phyloP scores from a whole-genome alignment of 805 yeast genomes.

The Vanderwaltozyma tropicalis region DNA sequence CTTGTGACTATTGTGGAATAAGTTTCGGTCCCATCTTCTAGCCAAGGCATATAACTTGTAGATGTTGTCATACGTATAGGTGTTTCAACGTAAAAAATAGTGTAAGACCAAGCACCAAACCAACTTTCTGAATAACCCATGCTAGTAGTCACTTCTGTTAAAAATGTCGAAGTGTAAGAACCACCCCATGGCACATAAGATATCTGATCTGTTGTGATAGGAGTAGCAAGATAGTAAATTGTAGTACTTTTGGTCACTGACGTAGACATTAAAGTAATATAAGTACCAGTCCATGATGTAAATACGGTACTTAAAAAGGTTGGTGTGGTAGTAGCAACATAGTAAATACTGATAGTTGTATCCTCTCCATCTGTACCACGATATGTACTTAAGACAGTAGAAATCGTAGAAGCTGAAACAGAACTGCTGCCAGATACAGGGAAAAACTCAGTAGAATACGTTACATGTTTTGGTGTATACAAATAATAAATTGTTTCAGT shows the following conservation, averaged over 20 bases:
- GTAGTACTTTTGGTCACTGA: background rate
- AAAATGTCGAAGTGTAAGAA: background rate
- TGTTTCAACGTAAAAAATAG: background rate
- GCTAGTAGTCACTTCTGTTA: background rate
- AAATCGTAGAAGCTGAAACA: background rate
- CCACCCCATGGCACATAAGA: slow-evolving; percentile 1
- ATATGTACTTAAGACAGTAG: background rate
- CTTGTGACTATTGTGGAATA: background rate
- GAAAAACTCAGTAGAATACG: background rate
- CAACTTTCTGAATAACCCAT: background rate
- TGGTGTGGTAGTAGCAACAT: background rate
- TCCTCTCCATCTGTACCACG: background rate
- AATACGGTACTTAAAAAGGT: background rate
- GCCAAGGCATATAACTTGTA: background rate
- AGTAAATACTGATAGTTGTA: slow-evolving; percentile 1
- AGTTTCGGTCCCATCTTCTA: background rate
- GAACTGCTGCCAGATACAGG: background rate
- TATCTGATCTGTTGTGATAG: background rate
- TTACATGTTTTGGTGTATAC: background rate
- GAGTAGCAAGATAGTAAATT: background rate
- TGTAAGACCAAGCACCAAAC: background rate
- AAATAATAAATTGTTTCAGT: background rate
- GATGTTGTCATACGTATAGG: background rate
- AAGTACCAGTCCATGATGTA: slow-evolving; percentile 1
- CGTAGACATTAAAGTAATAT: background rate